Base-by-base conservation (phyloP, 192 early-diverging fungal genomes). In the Ambispora gerdemannii region DNA sequence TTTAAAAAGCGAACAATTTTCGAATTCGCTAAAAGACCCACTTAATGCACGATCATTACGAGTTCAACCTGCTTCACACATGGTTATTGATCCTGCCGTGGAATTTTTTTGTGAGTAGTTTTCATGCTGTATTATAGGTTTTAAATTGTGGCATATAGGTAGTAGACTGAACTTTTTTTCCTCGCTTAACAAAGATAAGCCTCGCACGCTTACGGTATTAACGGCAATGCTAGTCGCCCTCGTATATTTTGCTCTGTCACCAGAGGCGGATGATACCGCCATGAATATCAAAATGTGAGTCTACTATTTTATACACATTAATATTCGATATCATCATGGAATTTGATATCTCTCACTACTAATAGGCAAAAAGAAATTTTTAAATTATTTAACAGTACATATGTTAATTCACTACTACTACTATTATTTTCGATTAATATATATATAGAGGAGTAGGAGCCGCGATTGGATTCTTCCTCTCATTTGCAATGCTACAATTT, bases 401-500 rank as follows among this genome's bases (percentile, higher is more conserved):
- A n/a, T 70, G 19, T 34, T 68, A 43, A 17, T 47, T 59, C 11
- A n/a, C n/a, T n/a, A n/a, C n/a, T n/a, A n/a, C n/a, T n/a, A n/a
- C n/a, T n/a, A n/a, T n/a, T n/a, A n/a, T n/a, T n/a, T n/a, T n/a
- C n/a, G n/a, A n/a, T n/a, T n/a, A n/a, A n/a, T n/a, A n/a, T n/a
- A n/a, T n/a, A n/a, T 25, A 11, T 49, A 81, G 80, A 43, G 87
- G 87, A 24, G 50, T 81, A 0, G 25, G 76, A 10, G 85, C 85
- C 15, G 73, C 80, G 19, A 70, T 85, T 34, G 71, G 76, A 2
- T 77, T 73, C 10, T 91, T 98, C 74, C 79, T 93, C 2, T 79
- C 95, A 20, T 90, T 93, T 69, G 94, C 93, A 0, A 86, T 95
- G 75, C 79, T 96, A 4, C 86, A 94, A 75, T 96, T 98, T 76